Base-by-base conservation (phyloP, 805 yeast genomes). In the Candida ascalaphidarum region DNA sequence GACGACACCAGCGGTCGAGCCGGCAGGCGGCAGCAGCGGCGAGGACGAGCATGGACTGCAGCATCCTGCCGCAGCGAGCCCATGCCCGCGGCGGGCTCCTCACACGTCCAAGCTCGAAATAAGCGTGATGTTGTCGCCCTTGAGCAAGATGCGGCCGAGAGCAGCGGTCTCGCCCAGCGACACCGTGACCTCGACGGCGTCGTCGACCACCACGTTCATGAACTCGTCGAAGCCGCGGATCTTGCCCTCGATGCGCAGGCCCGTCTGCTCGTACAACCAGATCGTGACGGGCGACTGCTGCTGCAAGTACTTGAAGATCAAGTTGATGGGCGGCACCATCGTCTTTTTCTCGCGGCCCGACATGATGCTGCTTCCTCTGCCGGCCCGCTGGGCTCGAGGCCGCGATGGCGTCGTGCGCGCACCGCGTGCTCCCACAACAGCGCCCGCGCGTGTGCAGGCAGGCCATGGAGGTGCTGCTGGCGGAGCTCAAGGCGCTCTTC, bases 211-310 rank as follows among this genome's bases (percentile, higher is more conserved):
- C 8, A 73, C 58, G 49, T 92, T 92, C 98, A 92, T 94, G 47
- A 88, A 89, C 59, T 94, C 98, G 54, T 92, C 99, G 55, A 94
- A 89, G 1, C 99, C 99, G 35, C 79, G 66, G 17, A 92, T 77
- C 35, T 68, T 72, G 2, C 98, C 98, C 41, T 81, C 82, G 17
- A 89, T 71, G 39, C 94, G 66, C 39, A 68, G 65, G 13, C 74
- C 76, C 1, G 77, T 70, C 52, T 92, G 96, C 46, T 92, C 97
- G 40, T 69, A 86, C 8, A 92, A 62, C 96, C 96, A 89, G 20
- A 92, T 74, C 6, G 79, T 73, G 19, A 92, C 96, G 12, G 64
- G 58, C 1, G 81, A 61, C 43, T 83, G 89, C 42, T 81, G 81
- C 52, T 88, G 96, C 37, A 89, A 67, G 48, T 74, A 81, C 52